Base-by-base conservation (phyloP, 139 green algal species). In the Coelastrella sp. region DNA sequence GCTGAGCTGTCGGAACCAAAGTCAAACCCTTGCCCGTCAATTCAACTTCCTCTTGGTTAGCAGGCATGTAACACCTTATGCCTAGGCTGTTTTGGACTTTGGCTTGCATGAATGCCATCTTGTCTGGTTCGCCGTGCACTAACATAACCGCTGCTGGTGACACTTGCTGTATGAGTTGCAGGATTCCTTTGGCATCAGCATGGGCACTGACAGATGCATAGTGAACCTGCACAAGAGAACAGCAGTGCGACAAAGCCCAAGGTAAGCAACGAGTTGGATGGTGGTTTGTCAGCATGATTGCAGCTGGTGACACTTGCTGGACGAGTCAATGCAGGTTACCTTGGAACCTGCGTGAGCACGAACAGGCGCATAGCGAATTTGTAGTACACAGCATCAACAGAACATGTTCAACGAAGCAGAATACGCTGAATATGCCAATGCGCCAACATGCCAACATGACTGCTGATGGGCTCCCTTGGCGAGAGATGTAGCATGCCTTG, bases 151-250 rank as follows among this genome's bases (percentile, higher is more conserved):
- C 81, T 16, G 89, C 80, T 13, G 96, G 96, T 17, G 80, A 76
- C 3, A 78, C 58, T 58, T 87, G 89, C 23, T 95, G 89, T 19
- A 97, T 86, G 65, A 98, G 89, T 73, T 94, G 87, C 66, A 96
- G 23, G 79, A 98, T 96, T 23, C 96, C 96, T 32, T 94, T 93
- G 13, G 93, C 93, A 86, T 98, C 96, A 0, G 95, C 93, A 87
- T 98, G 96, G 5, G 96, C 95, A 64, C 89, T 94, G 92, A 98
- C 96, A 8, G 95, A 92, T 5, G 96, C 89, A 83, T 95, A 94
- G 22, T 90, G 79, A 58, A 96, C 92, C 90, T 93, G 90, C 2
- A 68, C 23, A 32, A 20, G 74, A 6, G 7, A 23, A 22, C n/a
- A 60, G 19, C 6, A n/a, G n/a, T 60, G 32, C 32, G 1, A 47